Evolutionary conservation across 495 filamentous ascomycete genomes (phyloP).

Genomic region (Extremus antarcticus): DNA sequence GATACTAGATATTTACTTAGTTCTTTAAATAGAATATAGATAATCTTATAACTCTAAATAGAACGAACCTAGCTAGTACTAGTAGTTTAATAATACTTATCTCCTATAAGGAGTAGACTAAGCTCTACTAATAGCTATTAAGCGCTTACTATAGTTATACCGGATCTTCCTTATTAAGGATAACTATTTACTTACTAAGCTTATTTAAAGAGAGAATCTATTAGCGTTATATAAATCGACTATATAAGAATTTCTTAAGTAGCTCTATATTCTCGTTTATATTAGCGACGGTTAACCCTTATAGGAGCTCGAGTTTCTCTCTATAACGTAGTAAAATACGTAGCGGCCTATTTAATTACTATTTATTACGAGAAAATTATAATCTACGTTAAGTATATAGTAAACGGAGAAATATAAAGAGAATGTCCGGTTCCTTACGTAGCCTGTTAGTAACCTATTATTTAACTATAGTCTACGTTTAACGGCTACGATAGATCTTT

Average conservation of each 20-base stretch:
- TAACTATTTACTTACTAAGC: not conserved
- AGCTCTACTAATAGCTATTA: no score
- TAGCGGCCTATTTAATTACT: not conserved
- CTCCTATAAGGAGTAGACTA: no score
- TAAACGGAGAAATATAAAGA: not conserved
- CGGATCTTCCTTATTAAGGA: not conserved
- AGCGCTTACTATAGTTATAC: not conserved
- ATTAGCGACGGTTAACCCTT: not conserved
- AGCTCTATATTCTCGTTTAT: not conserved
- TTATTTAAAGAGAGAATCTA: not conserved
- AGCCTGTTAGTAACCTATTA: not conserved
- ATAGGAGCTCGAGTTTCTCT: not conserved
- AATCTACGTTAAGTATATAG: not conserved
- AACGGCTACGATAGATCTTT: constrained; percentile 2
- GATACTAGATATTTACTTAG: no score
- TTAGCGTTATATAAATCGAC: not conserved
- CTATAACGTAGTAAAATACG: not conserved
- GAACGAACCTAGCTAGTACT: no score
- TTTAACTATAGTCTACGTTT: not conserved
- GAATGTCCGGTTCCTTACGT: not conserved
- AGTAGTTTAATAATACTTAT: no score
- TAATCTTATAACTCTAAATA: no score
- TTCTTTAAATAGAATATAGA: no score
- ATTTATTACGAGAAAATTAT: not conserved
- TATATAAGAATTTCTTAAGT: constrained; percentile 3